Conservation (phyloP, 306 rosid species). For the Potentilla sterilis region DNA sequence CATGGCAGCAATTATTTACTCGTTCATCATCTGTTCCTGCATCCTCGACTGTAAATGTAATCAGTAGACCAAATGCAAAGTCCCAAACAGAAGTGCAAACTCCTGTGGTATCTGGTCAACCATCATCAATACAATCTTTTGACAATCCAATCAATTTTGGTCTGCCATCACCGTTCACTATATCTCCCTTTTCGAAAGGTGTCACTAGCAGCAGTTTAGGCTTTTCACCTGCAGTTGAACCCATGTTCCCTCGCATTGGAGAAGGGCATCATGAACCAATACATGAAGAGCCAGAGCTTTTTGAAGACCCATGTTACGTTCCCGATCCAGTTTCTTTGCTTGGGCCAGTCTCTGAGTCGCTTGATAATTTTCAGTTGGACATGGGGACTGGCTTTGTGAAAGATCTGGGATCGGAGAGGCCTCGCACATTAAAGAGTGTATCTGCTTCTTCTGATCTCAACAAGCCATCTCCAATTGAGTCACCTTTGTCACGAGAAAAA, state of each 20-base stretch:
- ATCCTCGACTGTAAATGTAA: slow-evolving; percentile 66
- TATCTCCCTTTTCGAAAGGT: slow-evolving; percentile 52
- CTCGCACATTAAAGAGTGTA: slow-evolving; percentile 51
- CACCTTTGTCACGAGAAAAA: slow-evolving; percentile 87
- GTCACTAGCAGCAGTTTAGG: slow-evolving; percentile 68
- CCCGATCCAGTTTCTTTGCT: slow-evolving; percentile 84
- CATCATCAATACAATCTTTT: slow-evolving; percentile 57
- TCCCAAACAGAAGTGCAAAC: slow-evolving; percentile 55
- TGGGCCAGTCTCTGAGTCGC: slow-evolving; percentile 98
- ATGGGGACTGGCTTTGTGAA: slow-evolving; percentile 57
- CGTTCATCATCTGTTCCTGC: slow-evolving; percentile 63
- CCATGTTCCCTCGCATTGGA: slow-evolving; percentile 57
- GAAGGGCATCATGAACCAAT: slow-evolving; percentile 53
- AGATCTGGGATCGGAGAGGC: slow-evolving; percentile 52
- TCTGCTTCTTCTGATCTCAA: slow-evolving; percentile 61
- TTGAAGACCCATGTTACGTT: slow-evolving; percentile 92
- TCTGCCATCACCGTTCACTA: slow-evolving; percentile 76
- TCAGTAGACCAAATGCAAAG: slow-evolving; percentile 80
- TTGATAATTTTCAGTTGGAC: slow-evolving; percentile 84
- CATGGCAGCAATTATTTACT: slow-evolving; percentile 97
- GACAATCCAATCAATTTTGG: slow-evolving; percentile 88
- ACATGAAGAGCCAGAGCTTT: slow-evolving; percentile 79
- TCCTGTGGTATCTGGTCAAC: slow-evolving; percentile 51
- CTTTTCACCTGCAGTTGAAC: slow-evolving; percentile 79
- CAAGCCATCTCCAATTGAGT: slow-evolving; percentile 92